A percentile compares a stretch with the other conserved stretches of the same genome.
Evolutionary conservation across 2,329 filamentous ascomycete genomes (phyloP).

Genomic region (Sporothrix brunneoviolacea): DNA sequence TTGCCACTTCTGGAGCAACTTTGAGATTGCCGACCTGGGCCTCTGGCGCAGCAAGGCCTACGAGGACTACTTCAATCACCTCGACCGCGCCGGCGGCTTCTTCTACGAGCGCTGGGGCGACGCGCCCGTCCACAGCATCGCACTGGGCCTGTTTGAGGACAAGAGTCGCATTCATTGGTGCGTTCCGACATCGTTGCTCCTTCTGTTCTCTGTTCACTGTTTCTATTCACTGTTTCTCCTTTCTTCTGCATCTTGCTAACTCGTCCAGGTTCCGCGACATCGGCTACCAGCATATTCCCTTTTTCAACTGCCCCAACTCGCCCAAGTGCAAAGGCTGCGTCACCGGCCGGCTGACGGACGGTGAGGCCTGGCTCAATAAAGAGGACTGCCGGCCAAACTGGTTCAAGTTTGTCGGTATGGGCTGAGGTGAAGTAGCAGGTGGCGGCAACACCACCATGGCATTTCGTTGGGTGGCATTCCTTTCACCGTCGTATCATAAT

Average conservation of each 20-base stretch:
- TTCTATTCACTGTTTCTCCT: not conserved
- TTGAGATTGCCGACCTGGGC: constrained; percentile 87
- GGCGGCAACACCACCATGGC: no score
- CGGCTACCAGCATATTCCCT: constrained; percentile 95
- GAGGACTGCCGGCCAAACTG: constrained; percentile 95
- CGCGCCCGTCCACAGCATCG: constrained; percentile 93
- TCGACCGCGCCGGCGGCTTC: constrained; percentile 89
- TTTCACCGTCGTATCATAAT: no score
- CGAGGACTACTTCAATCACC: constrained; percentile 91
- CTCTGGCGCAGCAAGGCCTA: constrained; percentile 91
- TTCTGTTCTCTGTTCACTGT: not conserved
- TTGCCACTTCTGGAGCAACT: constrained; percentile 99
- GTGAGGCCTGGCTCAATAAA: constrained; percentile 73
- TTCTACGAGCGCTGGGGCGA: constrained; percentile 52
- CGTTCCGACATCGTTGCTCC: constrained; percentile 27
- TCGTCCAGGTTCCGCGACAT: constrained; percentile 91
- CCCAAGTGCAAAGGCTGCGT: constrained; percentile 73
- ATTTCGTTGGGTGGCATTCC: no score
- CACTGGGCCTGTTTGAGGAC: constrained; percentile 86
- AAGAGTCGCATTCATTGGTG: constrained; percentile 88
- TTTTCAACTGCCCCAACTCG: constrained; percentile 97
- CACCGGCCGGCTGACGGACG: constrained; percentile 83
- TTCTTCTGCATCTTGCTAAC: not conserved
- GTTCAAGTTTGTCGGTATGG: constrained; percentile 91
- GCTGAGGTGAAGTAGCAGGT: constrained; percentile 40